Percentiles rank a stretch among this genome's conserved stretches.
Evolutionary conservation across 108 stramenopile species (phyloP).

Genomic region (Parietichytrium sp.): DNA sequence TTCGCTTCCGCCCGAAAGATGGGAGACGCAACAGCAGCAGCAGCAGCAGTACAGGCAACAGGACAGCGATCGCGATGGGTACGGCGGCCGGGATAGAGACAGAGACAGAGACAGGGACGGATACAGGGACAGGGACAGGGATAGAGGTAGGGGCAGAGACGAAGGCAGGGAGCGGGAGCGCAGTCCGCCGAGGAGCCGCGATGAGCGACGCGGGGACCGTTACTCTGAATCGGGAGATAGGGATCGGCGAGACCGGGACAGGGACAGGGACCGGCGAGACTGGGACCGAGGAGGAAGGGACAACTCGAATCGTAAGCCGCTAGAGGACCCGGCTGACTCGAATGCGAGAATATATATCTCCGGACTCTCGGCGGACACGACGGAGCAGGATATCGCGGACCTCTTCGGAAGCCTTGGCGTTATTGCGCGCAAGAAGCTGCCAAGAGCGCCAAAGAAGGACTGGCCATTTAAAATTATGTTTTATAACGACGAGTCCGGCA

Average conservation of each 20-base stretch:
- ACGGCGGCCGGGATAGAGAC: neutral
- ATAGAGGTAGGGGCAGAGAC: too few relatives aligned
- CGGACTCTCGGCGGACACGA: neutral
- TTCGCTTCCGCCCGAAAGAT: too few relatives aligned
- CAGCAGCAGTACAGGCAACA: neutral
- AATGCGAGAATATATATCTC: constrained; percentile 22
- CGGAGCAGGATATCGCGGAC: constrained; percentile 16
- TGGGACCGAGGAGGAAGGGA: neutral
- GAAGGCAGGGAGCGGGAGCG: too few relatives aligned
- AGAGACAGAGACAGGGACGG: too few relatives aligned
- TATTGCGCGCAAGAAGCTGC: neutral
- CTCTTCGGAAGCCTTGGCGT: constrained; percentile 8
- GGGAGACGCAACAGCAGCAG: neutral
- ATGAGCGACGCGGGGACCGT: neutral
- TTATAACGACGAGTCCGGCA: constrained; percentile 13
- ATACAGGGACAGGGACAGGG: too few relatives aligned
- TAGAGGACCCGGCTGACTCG: constrained; percentile 8
- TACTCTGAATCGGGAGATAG: neutral
- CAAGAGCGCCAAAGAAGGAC: neutral
- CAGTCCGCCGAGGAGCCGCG: too few relatives aligned
- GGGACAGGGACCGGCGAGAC: neutral
- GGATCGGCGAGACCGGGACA: neutral
- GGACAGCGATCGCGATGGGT: neutral
- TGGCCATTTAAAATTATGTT: constrained; percentile 31
- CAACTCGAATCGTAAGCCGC: neutral